phyloP scores from a whole-genome alignment of 2,329 filamentous ascomycete genomes.

The Epichloe aotearoae region DNA sequence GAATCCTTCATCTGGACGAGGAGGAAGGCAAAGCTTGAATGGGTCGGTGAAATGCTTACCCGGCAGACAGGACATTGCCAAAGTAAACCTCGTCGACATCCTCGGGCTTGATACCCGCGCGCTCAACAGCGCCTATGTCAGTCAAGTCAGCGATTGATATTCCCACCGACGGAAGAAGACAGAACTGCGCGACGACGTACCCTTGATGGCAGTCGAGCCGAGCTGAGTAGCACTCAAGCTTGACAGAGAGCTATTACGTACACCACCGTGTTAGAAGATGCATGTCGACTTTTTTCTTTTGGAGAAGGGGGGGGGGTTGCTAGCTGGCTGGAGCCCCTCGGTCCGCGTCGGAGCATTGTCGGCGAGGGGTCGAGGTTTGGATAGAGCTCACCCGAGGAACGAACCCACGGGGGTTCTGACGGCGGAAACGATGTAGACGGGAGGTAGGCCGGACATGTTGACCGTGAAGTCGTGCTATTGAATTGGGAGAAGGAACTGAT shows the following conservation, averaged over 20 bases:
- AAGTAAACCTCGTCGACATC: slow-evolving; percentile 96
- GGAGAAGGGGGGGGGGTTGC: no score
- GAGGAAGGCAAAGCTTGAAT: neutral
- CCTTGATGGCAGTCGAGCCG: slow-evolving; percentile 84
- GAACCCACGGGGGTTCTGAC: slow-evolving; percentile 85
- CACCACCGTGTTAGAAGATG: neutral
- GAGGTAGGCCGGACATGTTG: slow-evolving; percentile 62
- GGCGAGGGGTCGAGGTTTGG: slow-evolving; percentile 1
- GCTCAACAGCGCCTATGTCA: slow-evolving; percentile 58
- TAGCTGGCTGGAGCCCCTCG: neutral
- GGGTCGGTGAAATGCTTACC: slow-evolving; percentile 39
- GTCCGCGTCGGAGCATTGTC: neutral
- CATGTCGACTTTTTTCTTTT: neutral
- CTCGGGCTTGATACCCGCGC: slow-evolving; percentile 75
- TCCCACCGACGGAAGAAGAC: neutral
- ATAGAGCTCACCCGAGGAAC: slow-evolving; percentile 63
- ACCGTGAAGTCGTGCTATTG: neutral
- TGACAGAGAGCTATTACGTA: slow-evolving; percentile 65
- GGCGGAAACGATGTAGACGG: slow-evolving; percentile 92
- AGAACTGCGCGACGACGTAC: slow-evolving; percentile 31
- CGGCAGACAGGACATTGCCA: slow-evolving; percentile 93
- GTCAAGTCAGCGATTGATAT: neutral
- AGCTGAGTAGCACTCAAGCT: slow-evolving; percentile 77
- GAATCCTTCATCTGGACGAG: neutral
- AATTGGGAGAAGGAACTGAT: slow-evolving; percentile 4